Conservation (phyloP, 2,329 filamentous ascomycete genomes). For the Aspergillus awamori region DNA sequence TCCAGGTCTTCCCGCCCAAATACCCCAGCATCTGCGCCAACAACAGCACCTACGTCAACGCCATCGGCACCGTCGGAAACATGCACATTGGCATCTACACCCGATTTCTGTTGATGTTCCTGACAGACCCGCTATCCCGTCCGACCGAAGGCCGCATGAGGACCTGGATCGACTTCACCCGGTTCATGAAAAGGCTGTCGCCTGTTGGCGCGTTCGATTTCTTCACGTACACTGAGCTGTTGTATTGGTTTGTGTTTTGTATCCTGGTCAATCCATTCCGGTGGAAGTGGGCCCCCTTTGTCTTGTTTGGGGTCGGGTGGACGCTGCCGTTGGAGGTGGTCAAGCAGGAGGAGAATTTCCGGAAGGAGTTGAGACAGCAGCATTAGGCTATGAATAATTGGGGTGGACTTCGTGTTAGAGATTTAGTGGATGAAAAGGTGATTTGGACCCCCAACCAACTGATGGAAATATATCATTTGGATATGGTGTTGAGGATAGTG, state of each 20-base stretch:
- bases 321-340: conserved; percentile 69
- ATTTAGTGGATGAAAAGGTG: too few species aligned
- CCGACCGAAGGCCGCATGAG: conserved; percentile 76
- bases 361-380: conserved; percentile 31
- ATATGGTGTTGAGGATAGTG: too few species aligned
- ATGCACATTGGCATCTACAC: conserved; percentile 92
- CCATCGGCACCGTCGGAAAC: conserved; percentile 80
- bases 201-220: conserved; percentile 83
- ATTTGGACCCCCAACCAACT: too few species aligned
- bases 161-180: conserved; percentile 84
- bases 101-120: conserved; percentile 81
- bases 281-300: conserved; percentile 88
- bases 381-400: conserved; percentile 15
- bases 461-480: too few species aligned
- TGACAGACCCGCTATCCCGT: conserved; percentile 74
- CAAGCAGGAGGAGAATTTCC: conserved; percentile 60
- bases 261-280: conserved; percentile 80
- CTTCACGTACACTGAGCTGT: conserved; percentile 81
- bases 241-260: conserved; percentile 85
- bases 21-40: conserved; percentile 76
- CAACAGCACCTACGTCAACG: conserved; percentile 81
- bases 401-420: too few species aligned
- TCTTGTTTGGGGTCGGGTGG: conserved; percentile 74
- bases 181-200: conserved; percentile 67
- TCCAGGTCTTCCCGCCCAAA: conserved; percentile 78